These are phyloP conservation scores for Madurella fahalii DNA, from an alignment of 2,329 filamentous ascomycete species.

Conservation along the genomic window DNA sequence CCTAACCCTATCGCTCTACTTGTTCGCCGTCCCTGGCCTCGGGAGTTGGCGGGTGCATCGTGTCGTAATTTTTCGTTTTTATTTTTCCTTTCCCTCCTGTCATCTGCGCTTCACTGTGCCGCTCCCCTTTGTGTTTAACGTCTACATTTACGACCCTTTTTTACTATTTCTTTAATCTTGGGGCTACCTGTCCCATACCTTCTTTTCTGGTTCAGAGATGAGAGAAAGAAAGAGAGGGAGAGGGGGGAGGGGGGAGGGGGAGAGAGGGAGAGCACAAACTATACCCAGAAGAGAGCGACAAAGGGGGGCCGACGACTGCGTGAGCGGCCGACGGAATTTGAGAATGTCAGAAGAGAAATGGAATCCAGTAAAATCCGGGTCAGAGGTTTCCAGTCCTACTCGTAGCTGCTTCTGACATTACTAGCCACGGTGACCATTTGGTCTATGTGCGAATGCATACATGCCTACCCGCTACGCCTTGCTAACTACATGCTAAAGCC, in stretches of 20 bases:
- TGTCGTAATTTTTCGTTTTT: not conserved
- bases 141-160: conserved; percentile 11
- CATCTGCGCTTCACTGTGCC: not conserved
- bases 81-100: not conserved
- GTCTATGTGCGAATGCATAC: too few species aligned
- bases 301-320: not conserved
- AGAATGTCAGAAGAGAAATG: not conserved
- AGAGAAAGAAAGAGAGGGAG: conserved; percentile 1
- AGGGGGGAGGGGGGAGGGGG: too few species aligned
- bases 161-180: conserved; percentile 7
- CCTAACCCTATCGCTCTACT: not conserved
- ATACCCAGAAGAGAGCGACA: conserved; percentile 11
- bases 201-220: conserved; percentile 7
- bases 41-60: not conserved
- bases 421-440: too few species aligned
- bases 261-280: not conserved
- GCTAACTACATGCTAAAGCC: too few species aligned
- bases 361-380: not conserved
- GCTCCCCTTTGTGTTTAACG: conserved; percentile 3
- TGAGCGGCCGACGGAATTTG: not conserved
- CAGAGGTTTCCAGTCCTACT: too few species aligned
- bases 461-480: too few species aligned
- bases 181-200: not conserved
- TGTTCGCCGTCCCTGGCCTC: not conserved
- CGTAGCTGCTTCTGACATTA: too few species aligned